A percentile compares a stretch with the other conserved stretches of the same genome.
phyloP scores from a whole-genome alignment of 2,329 filamentous ascomycete genomes.

The Pleurostoma richardsiae region DNA sequence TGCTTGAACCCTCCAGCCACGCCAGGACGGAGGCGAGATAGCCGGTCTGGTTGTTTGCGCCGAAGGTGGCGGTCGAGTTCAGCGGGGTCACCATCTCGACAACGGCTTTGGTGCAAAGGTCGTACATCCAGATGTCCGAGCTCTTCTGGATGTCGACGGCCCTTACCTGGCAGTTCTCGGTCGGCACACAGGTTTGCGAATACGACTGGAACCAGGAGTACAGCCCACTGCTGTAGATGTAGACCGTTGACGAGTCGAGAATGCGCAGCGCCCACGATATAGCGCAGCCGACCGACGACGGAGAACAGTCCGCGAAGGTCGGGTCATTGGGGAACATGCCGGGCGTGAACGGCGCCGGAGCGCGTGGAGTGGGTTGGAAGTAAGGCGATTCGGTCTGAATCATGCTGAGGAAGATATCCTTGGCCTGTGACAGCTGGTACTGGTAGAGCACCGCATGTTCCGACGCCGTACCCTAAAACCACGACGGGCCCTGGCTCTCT shows the following conservation, averaged over 20 bases:
- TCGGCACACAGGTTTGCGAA: constrained; percentile 15
- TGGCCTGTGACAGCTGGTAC: constrained; percentile 42
- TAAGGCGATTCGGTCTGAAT: constrained; percentile 66
- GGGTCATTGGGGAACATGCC: constrained; percentile 6
- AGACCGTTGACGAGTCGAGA: constrained; percentile 41
- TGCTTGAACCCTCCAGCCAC: too few species aligned
- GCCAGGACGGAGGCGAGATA: too few species aligned
- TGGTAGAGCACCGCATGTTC: constrained; percentile 47
- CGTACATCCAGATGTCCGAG: too few species aligned
- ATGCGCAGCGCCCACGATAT: constrained; percentile 57
- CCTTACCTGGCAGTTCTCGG: too few species aligned
- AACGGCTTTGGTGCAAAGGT: too few species aligned
- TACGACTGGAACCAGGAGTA: constrained; percentile 59
- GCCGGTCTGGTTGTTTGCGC: too few species aligned
- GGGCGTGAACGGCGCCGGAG: constrained; percentile 11
- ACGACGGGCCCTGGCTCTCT: constrained; percentile 21
- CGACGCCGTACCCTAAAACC: constrained; percentile 38
- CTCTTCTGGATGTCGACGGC: too few species aligned
- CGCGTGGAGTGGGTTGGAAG: constrained; percentile 36
- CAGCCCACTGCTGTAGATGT: constrained; percentile 49
- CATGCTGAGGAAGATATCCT: constrained; percentile 49
- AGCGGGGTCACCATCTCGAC: too few species aligned
- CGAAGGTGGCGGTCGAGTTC: too few species aligned
- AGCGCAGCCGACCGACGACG: constrained; percentile 30
- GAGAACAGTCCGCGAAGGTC: constrained; percentile 7